Evolutionary conservation across 2,329 filamentous ascomycete genomes (phyloP).

Genomic region (Colletotrichum orbiculare): DNA sequence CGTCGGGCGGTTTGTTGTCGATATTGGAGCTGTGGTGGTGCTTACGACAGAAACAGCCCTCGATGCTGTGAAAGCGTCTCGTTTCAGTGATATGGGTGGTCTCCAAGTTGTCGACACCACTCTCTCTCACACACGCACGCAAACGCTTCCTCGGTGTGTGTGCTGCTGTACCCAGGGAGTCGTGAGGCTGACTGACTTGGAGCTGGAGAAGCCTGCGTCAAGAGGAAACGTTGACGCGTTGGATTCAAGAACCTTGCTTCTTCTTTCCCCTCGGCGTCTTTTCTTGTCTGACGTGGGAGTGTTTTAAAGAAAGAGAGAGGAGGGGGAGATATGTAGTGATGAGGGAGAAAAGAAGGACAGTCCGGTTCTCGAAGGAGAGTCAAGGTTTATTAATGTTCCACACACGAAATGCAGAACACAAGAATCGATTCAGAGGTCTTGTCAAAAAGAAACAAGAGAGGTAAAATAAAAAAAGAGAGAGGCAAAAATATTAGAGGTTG

Average conservation of each 20-base stretch:
- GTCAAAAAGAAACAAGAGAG: background rate
- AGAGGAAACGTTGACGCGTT: too few species aligned
- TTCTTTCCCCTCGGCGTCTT: too few species aligned
- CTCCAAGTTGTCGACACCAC: constrained; percentile 1
- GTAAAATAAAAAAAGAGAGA: background rate
- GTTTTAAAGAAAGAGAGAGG: constrained; percentile 24
- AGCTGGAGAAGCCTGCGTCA: too few species aligned
- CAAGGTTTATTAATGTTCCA: constrained; percentile 18
- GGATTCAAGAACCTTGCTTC: too few species aligned
- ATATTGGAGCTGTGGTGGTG: too few species aligned
- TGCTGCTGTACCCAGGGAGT: too few species aligned
- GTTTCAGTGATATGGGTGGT: constrained; percentile 23
- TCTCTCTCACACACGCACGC: background rate
- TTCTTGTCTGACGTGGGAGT: constrained; percentile 34
- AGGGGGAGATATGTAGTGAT: background rate
- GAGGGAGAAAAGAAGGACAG: background rate
- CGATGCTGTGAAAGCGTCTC: constrained; percentile 26
- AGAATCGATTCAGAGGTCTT: background rate
- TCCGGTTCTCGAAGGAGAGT: background rate
- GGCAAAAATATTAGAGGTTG: background rate
- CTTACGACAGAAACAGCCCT: background rate
- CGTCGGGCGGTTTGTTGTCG: too few species aligned
- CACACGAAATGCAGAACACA: constrained; percentile 8
- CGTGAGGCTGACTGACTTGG: too few species aligned
- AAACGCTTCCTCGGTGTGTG: background rate